Conservation (phyloP, 306 rosid species). For the Chamaecrista fasciculata region DNA sequence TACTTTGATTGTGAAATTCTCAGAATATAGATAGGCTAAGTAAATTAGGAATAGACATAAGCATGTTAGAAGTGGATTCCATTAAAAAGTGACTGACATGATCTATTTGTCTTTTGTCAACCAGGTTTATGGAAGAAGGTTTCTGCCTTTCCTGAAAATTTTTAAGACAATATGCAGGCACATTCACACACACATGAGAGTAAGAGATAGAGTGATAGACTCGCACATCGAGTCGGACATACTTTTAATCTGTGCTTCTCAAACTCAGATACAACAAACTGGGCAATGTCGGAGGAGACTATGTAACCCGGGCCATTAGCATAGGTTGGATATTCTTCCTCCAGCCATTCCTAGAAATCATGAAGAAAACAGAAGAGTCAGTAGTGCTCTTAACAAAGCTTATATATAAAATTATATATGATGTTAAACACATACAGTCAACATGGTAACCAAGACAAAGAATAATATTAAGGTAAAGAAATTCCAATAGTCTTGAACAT, state of each 20-base stretch:
- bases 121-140: neutral
- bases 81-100: neutral
- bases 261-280: slow-evolving; percentile 60
- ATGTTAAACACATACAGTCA: neutral
- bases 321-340: slow-evolving; percentile 90
- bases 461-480: neutral
- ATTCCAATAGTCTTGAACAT: neutral
- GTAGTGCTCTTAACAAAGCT: neutral
- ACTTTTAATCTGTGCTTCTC: slow-evolving; percentile 73
- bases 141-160: neutral
- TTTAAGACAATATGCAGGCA: neutral
- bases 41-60: neutral
- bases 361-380: neutral
- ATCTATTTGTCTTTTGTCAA: neutral
- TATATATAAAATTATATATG: no score
- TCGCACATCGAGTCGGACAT: slow-evolving; percentile 20
- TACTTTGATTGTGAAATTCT: neutral
- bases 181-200: neutral
- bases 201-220: neutral
- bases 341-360: slow-evolving; percentile 79
- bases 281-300: slow-evolving; percentile 71
- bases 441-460: neutral
- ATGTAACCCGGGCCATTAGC: slow-evolving; percentile 95
- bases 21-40: neutral
- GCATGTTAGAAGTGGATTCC: neutral